These are phyloP conservation scores for Cutaneotrichosporon cyanovorans DNA, from an alignment of 1,284 basidiomycete species.

Conservation along the genomic window DNA sequence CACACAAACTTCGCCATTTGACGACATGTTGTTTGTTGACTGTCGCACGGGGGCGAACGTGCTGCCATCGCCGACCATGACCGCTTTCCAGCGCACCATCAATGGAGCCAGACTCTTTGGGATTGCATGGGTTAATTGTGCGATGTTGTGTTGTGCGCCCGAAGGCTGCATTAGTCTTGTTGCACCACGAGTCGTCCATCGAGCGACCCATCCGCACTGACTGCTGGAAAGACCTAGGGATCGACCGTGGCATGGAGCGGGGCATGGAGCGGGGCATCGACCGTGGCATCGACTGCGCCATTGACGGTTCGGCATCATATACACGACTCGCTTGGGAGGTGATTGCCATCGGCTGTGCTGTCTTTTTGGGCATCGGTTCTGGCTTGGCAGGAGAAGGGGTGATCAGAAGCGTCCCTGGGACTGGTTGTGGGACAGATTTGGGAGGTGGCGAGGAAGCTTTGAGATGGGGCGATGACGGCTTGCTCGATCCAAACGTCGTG, in stretches of 20 bases:
- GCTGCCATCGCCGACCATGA: conserved; percentile 79
- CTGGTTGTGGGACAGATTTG: conserved; percentile 18
- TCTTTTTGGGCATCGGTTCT: not conserved
- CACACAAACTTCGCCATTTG: conserved; percentile 84
- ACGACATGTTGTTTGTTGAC: conserved; percentile 65
- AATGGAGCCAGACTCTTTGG: conserved; percentile 12
- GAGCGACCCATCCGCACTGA: conserved; percentile 19
- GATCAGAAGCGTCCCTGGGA: conserved; percentile 24
- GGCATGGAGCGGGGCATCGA: conserved; percentile 14
- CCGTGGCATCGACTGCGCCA: conserved; percentile 10
- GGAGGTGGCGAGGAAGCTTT: conserved; percentile 2
- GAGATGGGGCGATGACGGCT: conserved; percentile 3
- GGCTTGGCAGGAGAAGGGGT: conserved; percentile 16
- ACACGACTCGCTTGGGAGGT: conserved; percentile 14
- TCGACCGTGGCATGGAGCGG: conserved; percentile 10
- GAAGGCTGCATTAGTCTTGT: conserved; percentile 25
- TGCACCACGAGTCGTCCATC: conserved; percentile 34
- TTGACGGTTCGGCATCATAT: conserved; percentile 20
- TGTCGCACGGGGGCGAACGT: conserved; percentile 67
- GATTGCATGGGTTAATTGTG: conserved; percentile 44
- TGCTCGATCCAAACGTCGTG: conserved; percentile 3
- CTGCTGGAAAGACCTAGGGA: conserved; percentile 13
- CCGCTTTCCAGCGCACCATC: conserved; percentile 27
- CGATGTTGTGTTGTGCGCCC: conserved; percentile 33
- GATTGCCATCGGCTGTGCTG: conserved; percentile 35